Evolutionary conservation across 2,329 filamentous ascomycete species (phyloP), one percentile per base, ranked within the genome.

Genomic region (Ophiostoma sp.): DNA sequence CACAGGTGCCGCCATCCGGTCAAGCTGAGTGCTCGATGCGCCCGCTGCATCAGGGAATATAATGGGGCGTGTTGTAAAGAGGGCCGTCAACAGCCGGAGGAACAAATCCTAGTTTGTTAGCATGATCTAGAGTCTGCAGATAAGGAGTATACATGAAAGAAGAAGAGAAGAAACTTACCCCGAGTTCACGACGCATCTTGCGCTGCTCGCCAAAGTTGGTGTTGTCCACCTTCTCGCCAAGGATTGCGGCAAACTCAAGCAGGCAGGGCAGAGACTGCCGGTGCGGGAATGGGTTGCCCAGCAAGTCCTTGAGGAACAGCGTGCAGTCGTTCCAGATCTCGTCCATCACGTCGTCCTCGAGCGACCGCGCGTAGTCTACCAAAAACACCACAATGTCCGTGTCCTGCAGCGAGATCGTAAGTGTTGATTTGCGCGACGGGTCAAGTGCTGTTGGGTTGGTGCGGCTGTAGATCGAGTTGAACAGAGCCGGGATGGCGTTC

Each of bases 311-410:
- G 70, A 98, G 78, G 77, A 99, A 99, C 0, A 89, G 86, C 74
- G 93, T 92, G 76, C 94, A 99, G 76, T 99, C 94, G 55, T 88
- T 84, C 95, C 95, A 99, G 65, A 99, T 97, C 78, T 99, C 95
- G 74, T 99, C 95, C 85, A 97, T 94, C 16, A 95, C 91, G 80
- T 99, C 95, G 74, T 99, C 95, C 75, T 99, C 95, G 12, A 98
- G 82, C 0, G 93, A 95, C 42, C 86, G 86, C 0, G 93, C 89
- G 77, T 99, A 99, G 71, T 95, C 91, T 7, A 97, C 91, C 62
- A 98, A 79, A 76, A 99, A 99, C 8, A 90, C 86, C 8, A 94
- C 91, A 11, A 99, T 81, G 74, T 97, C 93, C 0, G 87, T 85
- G 74, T 97, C 93, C 67, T 88, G 87, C 9, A 99, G 80, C 64